These are phyloP conservation scores for Gastrolobium bilobum DNA, from an alignment of 306 rosid genomes.

Conservation along the genomic window DNA sequence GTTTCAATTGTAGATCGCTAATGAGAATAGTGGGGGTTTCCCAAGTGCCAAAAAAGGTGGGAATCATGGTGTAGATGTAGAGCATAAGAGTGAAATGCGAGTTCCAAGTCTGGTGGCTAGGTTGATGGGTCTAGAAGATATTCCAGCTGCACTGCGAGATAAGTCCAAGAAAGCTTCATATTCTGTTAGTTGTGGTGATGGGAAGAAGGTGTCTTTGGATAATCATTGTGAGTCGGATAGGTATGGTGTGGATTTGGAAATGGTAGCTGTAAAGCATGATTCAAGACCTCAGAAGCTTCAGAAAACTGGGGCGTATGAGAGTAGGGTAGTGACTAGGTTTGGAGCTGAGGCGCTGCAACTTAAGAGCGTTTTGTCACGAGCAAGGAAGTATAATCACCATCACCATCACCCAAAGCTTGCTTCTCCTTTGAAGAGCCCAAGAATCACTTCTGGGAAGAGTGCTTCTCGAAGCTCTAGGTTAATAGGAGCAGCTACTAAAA, in stretches of 20 bases:
- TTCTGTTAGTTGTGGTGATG: conserved; percentile 53
- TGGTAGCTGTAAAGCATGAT: conserved; percentile 62
- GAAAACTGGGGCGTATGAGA: conserved; percentile 66
- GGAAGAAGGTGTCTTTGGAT: conserved; percentile 41
- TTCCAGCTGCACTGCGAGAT: conserved; percentile 69
- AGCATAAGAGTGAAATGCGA: conserved; percentile 67
- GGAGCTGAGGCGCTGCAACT: conserved; percentile 82
- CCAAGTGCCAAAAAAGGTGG: conserved; percentile 69
- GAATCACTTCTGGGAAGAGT: conserved; percentile 63
- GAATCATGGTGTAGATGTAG: conserved; percentile 56
- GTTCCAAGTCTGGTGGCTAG: conserved; percentile 86
- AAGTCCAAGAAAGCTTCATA: conserved; percentile 63
- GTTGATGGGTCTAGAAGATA: conserved; percentile 89
- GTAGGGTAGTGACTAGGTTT: conserved; percentile 71
- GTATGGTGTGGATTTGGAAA: conserved; percentile 61
- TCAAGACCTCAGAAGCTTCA: conserved; percentile 91
- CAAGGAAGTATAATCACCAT: conserved; percentile 61
- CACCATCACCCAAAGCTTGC: conserved; percentile 69
- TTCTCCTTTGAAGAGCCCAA: conserved; percentile 75
- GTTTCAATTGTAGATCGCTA: conserved; percentile 73
- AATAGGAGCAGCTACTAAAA: conserved; percentile 85
- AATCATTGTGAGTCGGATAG: conserved; percentile 51
- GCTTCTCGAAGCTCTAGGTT: conserved; percentile 74
- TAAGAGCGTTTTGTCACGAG: conserved; percentile 75
- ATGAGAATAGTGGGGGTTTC: conserved; percentile 87